Percentiles rank a stretch among this genome's conserved stretches.
phyloP scores from a whole-genome alignment of 441 rosid species.

The Viola pubescens region DNA sequence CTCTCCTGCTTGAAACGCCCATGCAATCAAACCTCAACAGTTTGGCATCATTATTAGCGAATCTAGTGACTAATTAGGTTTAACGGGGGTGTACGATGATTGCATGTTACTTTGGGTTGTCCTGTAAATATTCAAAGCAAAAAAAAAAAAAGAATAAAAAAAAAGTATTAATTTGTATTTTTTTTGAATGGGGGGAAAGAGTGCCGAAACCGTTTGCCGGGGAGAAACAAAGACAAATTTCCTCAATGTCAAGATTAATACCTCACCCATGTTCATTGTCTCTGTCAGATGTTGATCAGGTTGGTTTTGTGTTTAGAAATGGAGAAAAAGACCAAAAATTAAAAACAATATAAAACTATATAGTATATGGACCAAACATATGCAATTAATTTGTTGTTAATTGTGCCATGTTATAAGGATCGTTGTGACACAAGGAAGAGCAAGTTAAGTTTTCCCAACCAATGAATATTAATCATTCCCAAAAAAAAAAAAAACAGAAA shows the following conservation, averaged over 20 bases:
- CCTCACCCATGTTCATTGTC: constrained; percentile 36
- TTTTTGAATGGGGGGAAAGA: constrained; percentile 5
- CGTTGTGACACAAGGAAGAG: no score
- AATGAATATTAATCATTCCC: no score
- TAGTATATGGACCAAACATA: neutral
- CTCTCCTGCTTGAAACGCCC: neutral
- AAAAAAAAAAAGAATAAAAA: no score
- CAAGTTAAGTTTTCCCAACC: no score
- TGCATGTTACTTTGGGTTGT: neutral
- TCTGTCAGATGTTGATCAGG: constrained; percentile 27
- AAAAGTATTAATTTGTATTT: neutral
- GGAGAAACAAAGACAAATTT: constrained; percentile 18
- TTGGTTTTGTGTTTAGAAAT: constrained; percentile 12
- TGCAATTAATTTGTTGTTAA: constrained; percentile 7
- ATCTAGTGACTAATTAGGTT: constrained; percentile 11
- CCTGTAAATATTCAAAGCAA: no score
- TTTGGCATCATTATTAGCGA: constrained; percentile 12
- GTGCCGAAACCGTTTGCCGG: constrained; percentile 32
- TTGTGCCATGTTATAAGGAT: neutral
- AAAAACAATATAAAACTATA: neutral
- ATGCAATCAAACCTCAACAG: no score
- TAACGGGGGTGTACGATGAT: neutral
- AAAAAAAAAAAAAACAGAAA: no score
- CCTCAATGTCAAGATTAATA: constrained; percentile 13
- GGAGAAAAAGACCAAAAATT: neutral